Conservation (phyloP, 208 protist species). For the Leishmania amazonensis region DNA sequence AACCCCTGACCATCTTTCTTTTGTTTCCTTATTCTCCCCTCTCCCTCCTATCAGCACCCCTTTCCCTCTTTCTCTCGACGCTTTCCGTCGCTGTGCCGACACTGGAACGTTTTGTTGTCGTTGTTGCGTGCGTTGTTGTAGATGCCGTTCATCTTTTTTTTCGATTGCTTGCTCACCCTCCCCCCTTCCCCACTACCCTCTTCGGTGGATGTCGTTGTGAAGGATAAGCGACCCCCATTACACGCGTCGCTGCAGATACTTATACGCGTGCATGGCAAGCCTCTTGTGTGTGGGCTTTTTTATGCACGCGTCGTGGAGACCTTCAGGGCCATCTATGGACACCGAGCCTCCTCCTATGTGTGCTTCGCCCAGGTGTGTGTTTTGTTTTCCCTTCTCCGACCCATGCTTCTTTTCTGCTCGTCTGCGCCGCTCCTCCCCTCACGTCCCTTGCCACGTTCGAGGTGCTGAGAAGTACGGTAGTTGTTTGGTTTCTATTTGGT, state of each 20-base stretch:
- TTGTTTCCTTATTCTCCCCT: neutral
- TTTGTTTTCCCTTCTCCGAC: neutral
- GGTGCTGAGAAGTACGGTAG: neutral
- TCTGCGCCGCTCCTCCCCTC: neutral
- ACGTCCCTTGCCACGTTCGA: neutral
- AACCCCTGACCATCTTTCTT: neutral
- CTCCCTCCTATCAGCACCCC: too few relatives aligned
- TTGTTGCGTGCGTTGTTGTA: neutral
- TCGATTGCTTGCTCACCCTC: neutral
- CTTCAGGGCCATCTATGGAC: neutral
- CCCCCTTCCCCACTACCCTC: neutral
- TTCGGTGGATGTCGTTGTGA: neutral
- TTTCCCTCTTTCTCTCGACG: too few relatives aligned
- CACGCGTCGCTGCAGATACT: neutral
- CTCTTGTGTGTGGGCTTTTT: neutral
- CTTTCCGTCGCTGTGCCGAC: too few relatives aligned
- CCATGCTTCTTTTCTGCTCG: neutral
- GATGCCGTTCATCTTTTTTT: neutral
- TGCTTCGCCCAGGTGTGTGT: neutral
- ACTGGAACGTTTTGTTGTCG: neutral
- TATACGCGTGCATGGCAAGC: neutral
- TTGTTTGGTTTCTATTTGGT: too few relatives aligned
- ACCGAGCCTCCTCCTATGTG: neutral
- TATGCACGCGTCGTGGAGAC: neutral
- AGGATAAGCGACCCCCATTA: neutral